These are phyloP conservation scores for Diphasiastrum complanatum DNA, from an alignment of 83 land plant genomes.

Conservation along the genomic window DNA sequence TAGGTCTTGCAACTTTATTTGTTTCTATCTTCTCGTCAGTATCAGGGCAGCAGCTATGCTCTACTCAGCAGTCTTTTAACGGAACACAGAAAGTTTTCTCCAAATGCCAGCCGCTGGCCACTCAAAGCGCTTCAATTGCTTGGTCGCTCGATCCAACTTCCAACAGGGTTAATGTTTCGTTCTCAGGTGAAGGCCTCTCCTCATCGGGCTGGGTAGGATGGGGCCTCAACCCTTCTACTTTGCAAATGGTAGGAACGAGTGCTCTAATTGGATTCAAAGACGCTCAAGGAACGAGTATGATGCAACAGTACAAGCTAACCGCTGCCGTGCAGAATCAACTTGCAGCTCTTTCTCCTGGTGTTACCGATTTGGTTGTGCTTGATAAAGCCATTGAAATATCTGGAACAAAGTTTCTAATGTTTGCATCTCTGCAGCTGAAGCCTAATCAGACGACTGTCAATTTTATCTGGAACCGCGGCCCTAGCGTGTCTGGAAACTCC, in stretches of 20 bases:
- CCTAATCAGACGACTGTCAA: constrained; percentile 19
- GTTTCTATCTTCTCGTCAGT: no score
- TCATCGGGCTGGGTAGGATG: constrained; percentile 48
- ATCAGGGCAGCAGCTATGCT: no score
- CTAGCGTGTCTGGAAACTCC: constrained; percentile 13
- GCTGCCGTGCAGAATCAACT: constrained; percentile 18
- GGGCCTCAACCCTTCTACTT: constrained; percentile 40
- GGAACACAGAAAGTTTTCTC: no score
- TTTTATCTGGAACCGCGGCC: constrained; percentile 53
- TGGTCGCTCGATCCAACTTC: no score
- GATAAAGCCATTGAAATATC: constrained; percentile 6
- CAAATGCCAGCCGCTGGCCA: no score
- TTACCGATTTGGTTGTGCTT: constrained; percentile 25
- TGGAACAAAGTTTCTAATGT: constrained; percentile 14
- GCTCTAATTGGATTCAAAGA: constrained; percentile 32
- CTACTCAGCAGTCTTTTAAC: no score
- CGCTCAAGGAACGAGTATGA: constrained; percentile 7
- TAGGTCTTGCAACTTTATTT: no score
- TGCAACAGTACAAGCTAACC: background rate
- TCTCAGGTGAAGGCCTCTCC: no score
- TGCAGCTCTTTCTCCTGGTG: constrained; percentile 19
- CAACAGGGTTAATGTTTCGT: no score
- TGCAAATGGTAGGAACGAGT: constrained; percentile 41
- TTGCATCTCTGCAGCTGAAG: constrained; percentile 32
- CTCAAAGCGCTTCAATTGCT: no score